Evolutionary conservation across 345 rosid genomes (phyloP).

Genomic region (Murraya koenigii): DNA sequence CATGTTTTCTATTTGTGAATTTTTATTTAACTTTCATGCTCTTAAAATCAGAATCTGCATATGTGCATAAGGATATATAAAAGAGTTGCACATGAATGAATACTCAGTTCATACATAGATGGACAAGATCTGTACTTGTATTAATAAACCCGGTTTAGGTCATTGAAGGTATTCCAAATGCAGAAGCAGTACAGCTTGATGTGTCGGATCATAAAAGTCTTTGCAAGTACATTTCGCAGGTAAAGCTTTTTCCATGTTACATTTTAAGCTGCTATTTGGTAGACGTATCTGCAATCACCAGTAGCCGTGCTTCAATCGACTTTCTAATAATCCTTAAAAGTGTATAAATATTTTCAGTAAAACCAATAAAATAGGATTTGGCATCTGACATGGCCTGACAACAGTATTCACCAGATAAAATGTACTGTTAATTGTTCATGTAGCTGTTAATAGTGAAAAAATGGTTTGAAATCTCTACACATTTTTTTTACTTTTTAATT

Average conservation of each 20-base stretch:
- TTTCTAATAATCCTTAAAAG: background rate
- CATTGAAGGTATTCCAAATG: constrained; percentile 70
- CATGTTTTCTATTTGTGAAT: background rate
- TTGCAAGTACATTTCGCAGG: constrained; percentile 68
- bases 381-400: background rate
- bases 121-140: constrained; percentile 14
- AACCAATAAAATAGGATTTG: background rate
- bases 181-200: constrained; percentile 72
- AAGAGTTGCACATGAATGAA: background rate
- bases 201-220: constrained; percentile 68
- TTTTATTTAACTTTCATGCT: background rate
- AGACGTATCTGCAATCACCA: background rate
- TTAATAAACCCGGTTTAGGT: constrained; percentile 40
- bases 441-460: background rate
- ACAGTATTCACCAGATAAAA: background rate
- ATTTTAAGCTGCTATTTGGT: background rate
- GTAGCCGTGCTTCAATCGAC: background rate
- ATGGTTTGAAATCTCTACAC: background rate
- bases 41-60: background rate
- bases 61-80: background rate
- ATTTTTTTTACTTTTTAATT: background rate
- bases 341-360: background rate
- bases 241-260: constrained; percentile 16
- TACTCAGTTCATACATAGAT: background rate
- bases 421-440: background rate